Evolutionary conservation across 2,329 filamentous ascomycete species (phyloP).

Genomic region (Pyrenophora tritici-repentis): DNA sequence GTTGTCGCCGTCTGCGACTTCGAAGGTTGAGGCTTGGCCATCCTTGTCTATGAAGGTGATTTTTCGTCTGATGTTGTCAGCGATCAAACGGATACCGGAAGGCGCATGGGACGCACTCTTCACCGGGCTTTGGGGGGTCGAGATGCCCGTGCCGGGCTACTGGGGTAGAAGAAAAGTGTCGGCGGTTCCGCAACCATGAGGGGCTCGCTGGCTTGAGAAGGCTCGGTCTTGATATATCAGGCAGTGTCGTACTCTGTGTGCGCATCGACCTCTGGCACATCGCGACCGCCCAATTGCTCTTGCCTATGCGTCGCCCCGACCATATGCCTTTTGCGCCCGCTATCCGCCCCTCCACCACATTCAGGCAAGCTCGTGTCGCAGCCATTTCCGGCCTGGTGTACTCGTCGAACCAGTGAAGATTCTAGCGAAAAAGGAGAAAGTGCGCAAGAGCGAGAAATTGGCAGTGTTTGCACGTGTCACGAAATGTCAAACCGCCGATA

Average conservation of each 20-base stretch:
- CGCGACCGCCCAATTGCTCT: conserved; percentile 22
- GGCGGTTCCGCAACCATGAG: conserved; percentile 9
- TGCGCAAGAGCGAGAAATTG: not conserved
- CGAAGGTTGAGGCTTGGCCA: conserved; percentile 72
- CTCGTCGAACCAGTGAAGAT: not conserved
- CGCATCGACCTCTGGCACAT: not conserved
- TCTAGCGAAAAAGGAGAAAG: conserved; percentile 1
- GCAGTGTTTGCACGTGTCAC: conserved; percentile 7
- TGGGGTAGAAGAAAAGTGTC: conserved; percentile 70
- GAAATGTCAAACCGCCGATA: conserved; percentile 11
- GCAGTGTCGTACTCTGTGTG: not conserved
- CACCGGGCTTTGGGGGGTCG: conserved; percentile 80
- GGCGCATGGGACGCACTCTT: conserved; percentile 69
- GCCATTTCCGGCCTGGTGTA: conserved; percentile 15
- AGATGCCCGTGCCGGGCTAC: conserved; percentile 75
- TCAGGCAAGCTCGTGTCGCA: conserved; percentile 14
- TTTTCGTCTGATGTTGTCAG: conserved; percentile 65
- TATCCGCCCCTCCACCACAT: conserved; percentile 5
- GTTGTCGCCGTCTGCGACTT: conserved; percentile 86
- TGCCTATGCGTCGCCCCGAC: conserved; percentile 19
- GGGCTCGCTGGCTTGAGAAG: conserved; percentile 4
- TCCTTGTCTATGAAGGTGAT: conserved; percentile 96
- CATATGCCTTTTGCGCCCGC: conserved; percentile 16
- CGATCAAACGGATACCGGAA: not conserved
- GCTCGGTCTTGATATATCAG: not conserved